Conservation (phyloP, 345 rosid genomes). For the Bruguiera gymnorhiza region DNA sequence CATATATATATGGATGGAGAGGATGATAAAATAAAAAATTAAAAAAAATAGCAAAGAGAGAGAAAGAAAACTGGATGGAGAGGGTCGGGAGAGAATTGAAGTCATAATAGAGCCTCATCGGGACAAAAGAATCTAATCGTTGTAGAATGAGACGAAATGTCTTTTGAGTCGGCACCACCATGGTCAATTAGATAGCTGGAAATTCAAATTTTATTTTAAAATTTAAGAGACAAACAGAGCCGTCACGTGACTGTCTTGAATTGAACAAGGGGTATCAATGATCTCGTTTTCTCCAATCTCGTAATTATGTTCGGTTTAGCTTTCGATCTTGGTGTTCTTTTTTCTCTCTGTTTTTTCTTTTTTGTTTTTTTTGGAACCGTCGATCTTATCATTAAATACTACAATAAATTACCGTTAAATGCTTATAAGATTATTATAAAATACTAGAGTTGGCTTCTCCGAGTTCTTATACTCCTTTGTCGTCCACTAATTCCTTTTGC, state of each 20-base stretch:
- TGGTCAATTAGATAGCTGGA: background rate
- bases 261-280: conserved; percentile 6
- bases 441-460: too few relatives aligned
- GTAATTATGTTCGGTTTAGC: conserved; percentile 33
- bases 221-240: background rate
- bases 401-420: too few relatives aligned
- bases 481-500: too few relatives aligned
- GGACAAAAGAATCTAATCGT: conserved; percentile 7
- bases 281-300: conserved; percentile 2
- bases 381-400: too few relatives aligned
- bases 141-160: conserved; percentile 12
- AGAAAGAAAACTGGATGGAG: conserved; percentile 16
- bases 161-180: conserved; percentile 23
- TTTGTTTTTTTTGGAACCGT: too few relatives aligned
- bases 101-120: conserved; percentile 29
- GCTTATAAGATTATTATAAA: too few relatives aligned
- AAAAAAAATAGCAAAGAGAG: background rate
- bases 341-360: background rate
- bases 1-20: background rate
- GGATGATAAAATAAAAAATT: background rate
- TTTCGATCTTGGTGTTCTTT: conserved; percentile 1
- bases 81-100: background rate
- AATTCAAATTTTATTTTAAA: background rate
- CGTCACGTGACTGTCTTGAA: conserved; percentile 44
- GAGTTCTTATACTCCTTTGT: too few relatives aligned